Conservation (phyloP, 2,329 filamentous ascomycete species). For the Pseudogymnoascus sp. region DNA sequence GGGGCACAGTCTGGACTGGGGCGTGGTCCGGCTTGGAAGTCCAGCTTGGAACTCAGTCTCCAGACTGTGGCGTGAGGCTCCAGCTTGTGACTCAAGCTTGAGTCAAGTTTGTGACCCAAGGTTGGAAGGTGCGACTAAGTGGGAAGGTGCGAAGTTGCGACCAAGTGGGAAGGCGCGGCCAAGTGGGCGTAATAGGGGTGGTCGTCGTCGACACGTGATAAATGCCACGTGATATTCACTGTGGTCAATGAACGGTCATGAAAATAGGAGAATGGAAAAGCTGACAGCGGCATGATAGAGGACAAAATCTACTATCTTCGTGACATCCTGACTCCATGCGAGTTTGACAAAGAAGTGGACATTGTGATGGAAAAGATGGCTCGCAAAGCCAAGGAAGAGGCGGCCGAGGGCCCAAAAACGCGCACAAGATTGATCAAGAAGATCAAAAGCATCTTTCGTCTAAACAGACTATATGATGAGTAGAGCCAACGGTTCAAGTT, state of each 20-base stretch:
- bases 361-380: slow-evolving; percentile 2
- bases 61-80: background rate
- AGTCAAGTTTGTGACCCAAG: background rate
- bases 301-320: slow-evolving; percentile 19
- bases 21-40: background rate
- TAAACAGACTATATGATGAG: slow-evolving; percentile 5
- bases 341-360: slow-evolving; percentile 18
- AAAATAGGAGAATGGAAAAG: background rate
- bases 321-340: slow-evolving; percentile 14
- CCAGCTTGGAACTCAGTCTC: background rate
- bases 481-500: background rate
- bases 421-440: background rate
- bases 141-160: too few species aligned
- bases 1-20: background rate
- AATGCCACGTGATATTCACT: background rate
- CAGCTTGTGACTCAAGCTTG: background rate
- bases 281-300: slow-evolving; percentile 12
- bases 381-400: slow-evolving; percentile 3
- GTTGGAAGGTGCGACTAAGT: background rate
- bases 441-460: background rate
- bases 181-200: background rate
- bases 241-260: background rate
- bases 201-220: background rate
- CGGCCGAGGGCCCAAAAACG: background rate
- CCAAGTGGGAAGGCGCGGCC: background rate